Conservation (phyloP, 495 filamentous ascomycete species). For the Daldinia grandis region DNA sequence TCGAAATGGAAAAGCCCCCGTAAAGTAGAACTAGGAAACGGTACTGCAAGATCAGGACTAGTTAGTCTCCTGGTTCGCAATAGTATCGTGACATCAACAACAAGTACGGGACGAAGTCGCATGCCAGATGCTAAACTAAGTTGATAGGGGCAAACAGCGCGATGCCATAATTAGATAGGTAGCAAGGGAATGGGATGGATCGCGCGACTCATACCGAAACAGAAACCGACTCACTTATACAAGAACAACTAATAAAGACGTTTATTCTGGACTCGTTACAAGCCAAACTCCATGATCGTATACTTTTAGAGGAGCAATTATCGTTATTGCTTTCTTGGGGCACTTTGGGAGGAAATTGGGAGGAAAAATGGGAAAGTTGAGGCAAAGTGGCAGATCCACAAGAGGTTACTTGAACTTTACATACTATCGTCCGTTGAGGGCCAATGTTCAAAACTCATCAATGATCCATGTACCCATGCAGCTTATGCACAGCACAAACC, state of each 20-base stretch:
- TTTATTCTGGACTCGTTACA: conserved; percentile 31
- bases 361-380: conserved; percentile 31
- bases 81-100: conserved; percentile 8
- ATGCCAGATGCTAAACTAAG: conserved; percentile 25
- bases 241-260: conserved; percentile 38
- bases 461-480: conserved; percentile 10
- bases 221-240: conserved; percentile 42
- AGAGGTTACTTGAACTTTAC: conserved; percentile 21
- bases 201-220: conserved; percentile 13
- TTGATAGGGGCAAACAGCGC: conserved; percentile 32
- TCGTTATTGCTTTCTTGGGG: conserved; percentile 10
- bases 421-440: conserved; percentile 24
- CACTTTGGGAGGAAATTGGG: conserved; percentile 8
- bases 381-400: conserved; percentile 42
- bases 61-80: conserved; percentile 28
- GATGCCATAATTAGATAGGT: not conserved
- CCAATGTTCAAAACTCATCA: conserved; percentile 12
- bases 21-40: conserved; percentile 42
- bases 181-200: conserved; percentile 12
- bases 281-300: conserved; percentile 30
- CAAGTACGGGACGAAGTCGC: conserved; percentile 20
- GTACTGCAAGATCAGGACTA: conserved; percentile 40
- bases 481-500: conserved; percentile 20
- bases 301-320: conserved; percentile 30
- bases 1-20: conserved; percentile 40